Base-by-base conservation (phyloP, 2,329 filamentous ascomycete genomes). In the Aureobasidium sp. region DNA sequence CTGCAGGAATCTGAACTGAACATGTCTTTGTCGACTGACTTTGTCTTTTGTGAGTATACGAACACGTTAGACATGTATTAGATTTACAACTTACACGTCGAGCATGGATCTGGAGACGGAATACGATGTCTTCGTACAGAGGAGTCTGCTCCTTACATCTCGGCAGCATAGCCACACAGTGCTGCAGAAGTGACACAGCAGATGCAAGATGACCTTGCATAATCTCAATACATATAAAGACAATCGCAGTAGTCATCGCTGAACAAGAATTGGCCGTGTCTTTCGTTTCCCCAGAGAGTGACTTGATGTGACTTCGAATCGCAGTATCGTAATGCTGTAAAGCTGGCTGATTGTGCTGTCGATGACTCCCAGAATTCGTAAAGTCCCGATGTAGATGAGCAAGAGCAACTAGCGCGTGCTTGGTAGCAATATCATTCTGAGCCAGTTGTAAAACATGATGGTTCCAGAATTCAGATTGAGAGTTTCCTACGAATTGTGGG, bases 171-270 rank as follows among this genome's bases (percentile, higher is more conserved):
- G 55, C 42, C 18, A 59, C 29, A 16, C 40, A 45, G 27, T 27
- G 55, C 29, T 59, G 55, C 16, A 59, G 15, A 3, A 59, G 42
- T 18, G 40, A 40, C 29, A 59, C 55, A 11, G 55, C 55, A 59
- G 40, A 47, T 8, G 55, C 55, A 36, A 59, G 40, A 59, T 59
- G 55, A 33, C 55, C 55, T 27, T 59, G 55, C 55, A 59, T 59
- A 3, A 59, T 45, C 42, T 59, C 55, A 27, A 59, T 47, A 18
- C 55, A 59, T n/a, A 59, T 59, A 20, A 59, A 59, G 8, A 59
- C 42, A n/a, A 59, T 59, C 1, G 55, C 55, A 33, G 42, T 59
- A 4, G 55, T 33, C 42, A 47, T 59, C 23, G 42, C 40, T 36
- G 42, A 47, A 3, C 27, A 13, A 4, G 55, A 47, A 2, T 33